Evolutionary conservation across 345 rosid species (phyloP).

Genomic region (Hypericum androsaemum): DNA sequence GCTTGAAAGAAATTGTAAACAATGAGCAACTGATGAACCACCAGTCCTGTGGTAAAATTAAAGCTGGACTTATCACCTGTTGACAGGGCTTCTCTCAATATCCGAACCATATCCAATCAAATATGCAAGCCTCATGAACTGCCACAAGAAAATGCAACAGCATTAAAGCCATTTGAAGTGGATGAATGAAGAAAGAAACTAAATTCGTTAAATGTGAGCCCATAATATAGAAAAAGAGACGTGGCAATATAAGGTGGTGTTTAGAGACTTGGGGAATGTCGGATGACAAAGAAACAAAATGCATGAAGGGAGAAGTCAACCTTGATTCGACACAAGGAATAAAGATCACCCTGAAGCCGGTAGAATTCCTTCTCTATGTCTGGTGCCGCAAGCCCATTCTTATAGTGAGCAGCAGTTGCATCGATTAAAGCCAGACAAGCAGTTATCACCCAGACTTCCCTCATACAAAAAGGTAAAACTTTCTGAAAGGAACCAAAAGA

Average conservation of each 20-base stretch:
- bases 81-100: slow-evolving; percentile 88
- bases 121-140: slow-evolving; percentile 97
- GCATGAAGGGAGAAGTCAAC: slow-evolving; percentile 26
- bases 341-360: slow-evolving; percentile 89
- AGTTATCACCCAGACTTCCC: slow-evolving; percentile 93
- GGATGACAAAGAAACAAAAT: background rate
- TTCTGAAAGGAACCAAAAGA: slow-evolving; percentile 31
- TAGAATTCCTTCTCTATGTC: slow-evolving; percentile 89
- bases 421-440: slow-evolving; percentile 70
- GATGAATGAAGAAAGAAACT: background rate
- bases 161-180: slow-evolving; percentile 5
- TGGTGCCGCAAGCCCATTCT: slow-evolving; percentile 49
- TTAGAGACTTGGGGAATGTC: background rate
- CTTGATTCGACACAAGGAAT: slow-evolving; percentile 85
- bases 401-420: slow-evolving; percentile 62
- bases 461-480: slow-evolving; percentile 62
- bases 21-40: slow-evolving; percentile 6
- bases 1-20: slow-evolving; percentile 25
- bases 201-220: background rate
- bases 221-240: too few relatives aligned
- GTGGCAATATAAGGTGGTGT: too few relatives aligned
- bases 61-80: slow-evolving; percentile 45
- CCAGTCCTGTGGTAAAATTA: slow-evolving; percentile 1
- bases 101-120: slow-evolving; percentile 79
- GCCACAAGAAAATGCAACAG: slow-evolving; percentile 30